These are phyloP conservation scores for Rhynchospora pubera DNA, from an alignment of 176 grass and related monocot genomes.

Conservation along the genomic window DNA sequence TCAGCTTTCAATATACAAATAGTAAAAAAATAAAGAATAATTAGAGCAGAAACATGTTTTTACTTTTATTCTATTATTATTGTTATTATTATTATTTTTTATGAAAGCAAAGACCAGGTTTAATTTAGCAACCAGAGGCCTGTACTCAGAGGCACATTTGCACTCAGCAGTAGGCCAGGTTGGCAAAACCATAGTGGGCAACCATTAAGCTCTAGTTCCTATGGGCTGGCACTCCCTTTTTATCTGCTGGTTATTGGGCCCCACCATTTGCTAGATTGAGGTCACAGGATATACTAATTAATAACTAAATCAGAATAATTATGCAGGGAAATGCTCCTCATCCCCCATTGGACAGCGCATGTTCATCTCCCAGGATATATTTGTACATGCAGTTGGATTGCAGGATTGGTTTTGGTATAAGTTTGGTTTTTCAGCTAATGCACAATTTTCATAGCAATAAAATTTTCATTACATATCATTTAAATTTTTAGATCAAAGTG, in stretches of 20 bases:
- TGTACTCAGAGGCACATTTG: background rate
- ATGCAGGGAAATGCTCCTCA: background rate
- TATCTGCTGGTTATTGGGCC: slow-evolving; percentile 25
- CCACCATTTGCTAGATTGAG: slow-evolving; percentile 23
- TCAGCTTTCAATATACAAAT: background rate
- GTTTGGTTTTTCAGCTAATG: background rate
- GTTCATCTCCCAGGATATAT: background rate
- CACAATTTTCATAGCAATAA: background rate
- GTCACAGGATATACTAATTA: slow-evolving; percentile 13
- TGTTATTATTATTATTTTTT: too few relatives aligned
- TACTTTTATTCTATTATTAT: too few relatives aligned
- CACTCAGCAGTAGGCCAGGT: background rate
- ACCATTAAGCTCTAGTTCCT: slow-evolving; percentile 38
- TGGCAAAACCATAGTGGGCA: slow-evolving; percentile 17
- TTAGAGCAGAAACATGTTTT: too few relatives aligned
- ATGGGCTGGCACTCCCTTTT: slow-evolving; percentile 40
- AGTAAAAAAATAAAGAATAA: background rate
- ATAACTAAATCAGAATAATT: background rate
- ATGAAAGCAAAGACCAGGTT: background rate
- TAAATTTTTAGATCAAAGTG: background rate
- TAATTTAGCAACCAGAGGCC: background rate
- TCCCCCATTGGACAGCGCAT: background rate
- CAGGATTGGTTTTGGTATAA: background rate
- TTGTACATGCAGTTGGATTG: background rate
- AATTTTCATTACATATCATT: background rate